Conservation (phyloP, 306 rosid species). For the Vicia villosa region DNA sequence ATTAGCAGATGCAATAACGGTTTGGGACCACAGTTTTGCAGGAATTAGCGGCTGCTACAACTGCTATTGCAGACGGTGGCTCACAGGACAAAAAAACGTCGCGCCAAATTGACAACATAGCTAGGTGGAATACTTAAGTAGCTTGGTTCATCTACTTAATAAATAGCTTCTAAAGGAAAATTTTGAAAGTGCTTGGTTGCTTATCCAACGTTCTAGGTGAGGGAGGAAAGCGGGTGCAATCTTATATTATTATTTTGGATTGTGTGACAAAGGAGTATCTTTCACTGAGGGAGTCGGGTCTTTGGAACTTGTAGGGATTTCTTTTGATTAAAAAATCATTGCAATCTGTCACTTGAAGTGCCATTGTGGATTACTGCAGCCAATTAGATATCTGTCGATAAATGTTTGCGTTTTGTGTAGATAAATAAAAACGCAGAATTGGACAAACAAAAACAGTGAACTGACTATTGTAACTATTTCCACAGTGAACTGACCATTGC, state of each 20-base stretch:
- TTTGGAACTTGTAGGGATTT: background rate
- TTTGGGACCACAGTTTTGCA: too few relatives aligned
- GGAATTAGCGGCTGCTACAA: too few relatives aligned
- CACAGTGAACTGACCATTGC: slow-evolving; percentile 1
- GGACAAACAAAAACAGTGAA: slow-evolving; percentile 4
- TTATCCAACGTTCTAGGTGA: too few relatives aligned
- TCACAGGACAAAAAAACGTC: too few relatives aligned
- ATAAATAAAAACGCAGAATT: background rate
- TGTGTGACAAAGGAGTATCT: background rate
- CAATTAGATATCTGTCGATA: slow-evolving; percentile 3
- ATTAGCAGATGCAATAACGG: too few relatives aligned
- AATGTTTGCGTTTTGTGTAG: background rate
- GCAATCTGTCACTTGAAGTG: slow-evolving; percentile 1
- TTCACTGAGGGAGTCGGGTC: background rate
- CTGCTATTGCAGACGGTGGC: too few relatives aligned
- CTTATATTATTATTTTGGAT: background rate
- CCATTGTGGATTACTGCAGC: background rate
- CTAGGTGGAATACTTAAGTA: background rate
- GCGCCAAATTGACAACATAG: too few relatives aligned
- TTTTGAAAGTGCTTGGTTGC: background rate
- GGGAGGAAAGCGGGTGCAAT: too few relatives aligned
- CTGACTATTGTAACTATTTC: background rate
- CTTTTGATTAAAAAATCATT: background rate
- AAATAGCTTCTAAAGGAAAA: too few relatives aligned
- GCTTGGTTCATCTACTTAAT: background rate